Base-by-base conservation (phyloP, 2,329 filamentous ascomycete genomes). In the Fusarium mangiferae region DNA sequence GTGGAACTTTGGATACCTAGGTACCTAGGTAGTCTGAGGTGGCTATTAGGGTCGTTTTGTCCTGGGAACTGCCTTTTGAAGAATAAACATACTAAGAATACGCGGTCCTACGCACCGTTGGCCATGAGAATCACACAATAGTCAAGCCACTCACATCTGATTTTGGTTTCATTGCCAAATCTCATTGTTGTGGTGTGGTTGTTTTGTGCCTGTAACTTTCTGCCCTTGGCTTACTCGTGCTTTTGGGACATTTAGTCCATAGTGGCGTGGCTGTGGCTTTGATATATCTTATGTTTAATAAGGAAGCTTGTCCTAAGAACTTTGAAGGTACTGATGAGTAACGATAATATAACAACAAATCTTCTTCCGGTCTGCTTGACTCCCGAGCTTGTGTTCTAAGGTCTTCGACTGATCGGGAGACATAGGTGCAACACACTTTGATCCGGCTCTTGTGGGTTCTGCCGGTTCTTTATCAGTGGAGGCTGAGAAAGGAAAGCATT, bases 401-500 rank as follows among this genome's bases (percentile, higher is more conserved):
- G 57, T 70, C 46, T 45, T 62, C 55, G 59, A 69, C 54, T 66
- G n/a, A 28, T 48, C 61, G 62, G 58, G 66, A 58, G 71, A 61
- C 62, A 65, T 35, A 30, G 57, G 51, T 66, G 36, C 33, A 49
- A 49, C 39, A 48, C 69, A 48, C 69, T 68, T 66, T 58, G 67
- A 58, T 66, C 65, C 62, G 38, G 63, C 56, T 41, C 33, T 55
- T 46, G 49, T 42, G 63, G 54, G 60, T 41, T 65, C 54, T 62
- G 62, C 61, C 62, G n/a, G 20, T 60, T 52, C 66, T 69, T 28
- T 28, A 22, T 39, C 24, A 72, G 66, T 66, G 44, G 30, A 57
- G 45, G 49, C 62, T 73, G 55, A 68, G 35, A 44, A 62, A 33
- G 52, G 66, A 69, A 61, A 59, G 63, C 62, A 62, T 72, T 57